phyloP scores from a whole-genome alignment of 192 early-diverging fungal genomes.

The Funneliformis mosseae region DNA sequence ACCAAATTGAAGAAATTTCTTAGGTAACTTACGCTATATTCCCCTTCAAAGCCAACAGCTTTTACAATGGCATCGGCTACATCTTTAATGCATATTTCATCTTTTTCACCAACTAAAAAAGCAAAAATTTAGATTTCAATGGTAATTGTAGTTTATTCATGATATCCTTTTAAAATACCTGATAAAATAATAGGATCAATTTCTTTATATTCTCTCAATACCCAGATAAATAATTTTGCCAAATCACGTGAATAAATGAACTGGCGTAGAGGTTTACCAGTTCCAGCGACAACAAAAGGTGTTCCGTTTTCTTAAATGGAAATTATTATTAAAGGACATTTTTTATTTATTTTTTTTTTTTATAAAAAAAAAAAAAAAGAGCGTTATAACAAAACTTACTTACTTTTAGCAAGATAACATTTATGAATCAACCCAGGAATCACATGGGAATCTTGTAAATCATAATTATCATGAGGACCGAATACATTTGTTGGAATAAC shows the following conservation, averaged over 20 bases:
- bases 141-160: background rate
- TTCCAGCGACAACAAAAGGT: slow-evolving; percentile 75
- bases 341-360: background rate
- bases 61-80: slow-evolving; percentile 77
- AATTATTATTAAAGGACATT: slow-evolving; percentile 27
- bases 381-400: slow-evolving; percentile 30
- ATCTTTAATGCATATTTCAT: slow-evolving; percentile 78
- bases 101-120: slow-evolving; percentile 67
- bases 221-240: slow-evolving; percentile 80
- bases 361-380: slow-evolving; percentile 23
- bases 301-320: slow-evolving; percentile 57
- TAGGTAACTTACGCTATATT: slow-evolving; percentile 45
- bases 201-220: slow-evolving; percentile 76
- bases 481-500: slow-evolving; percentile 85
- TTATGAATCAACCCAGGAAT: slow-evolving; percentile 81
- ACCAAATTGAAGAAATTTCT: background rate
- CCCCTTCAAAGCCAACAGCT: slow-evolving; percentile 66
- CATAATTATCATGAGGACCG: slow-evolving; percentile 80
- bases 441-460: slow-evolving; percentile 78
- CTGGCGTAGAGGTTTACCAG: slow-evolving; percentile 77
- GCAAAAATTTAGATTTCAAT: background rate
- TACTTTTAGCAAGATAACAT: slow-evolving; percentile 79
- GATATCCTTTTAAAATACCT: slow-evolving; percentile 47
- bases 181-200: slow-evolving; percentile 81
- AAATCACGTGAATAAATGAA: slow-evolving; percentile 84